phyloP scores from a whole-genome alignment of 1,284 basidiomycete species.

The Ceratorhiza oryzae-sativae region DNA sequence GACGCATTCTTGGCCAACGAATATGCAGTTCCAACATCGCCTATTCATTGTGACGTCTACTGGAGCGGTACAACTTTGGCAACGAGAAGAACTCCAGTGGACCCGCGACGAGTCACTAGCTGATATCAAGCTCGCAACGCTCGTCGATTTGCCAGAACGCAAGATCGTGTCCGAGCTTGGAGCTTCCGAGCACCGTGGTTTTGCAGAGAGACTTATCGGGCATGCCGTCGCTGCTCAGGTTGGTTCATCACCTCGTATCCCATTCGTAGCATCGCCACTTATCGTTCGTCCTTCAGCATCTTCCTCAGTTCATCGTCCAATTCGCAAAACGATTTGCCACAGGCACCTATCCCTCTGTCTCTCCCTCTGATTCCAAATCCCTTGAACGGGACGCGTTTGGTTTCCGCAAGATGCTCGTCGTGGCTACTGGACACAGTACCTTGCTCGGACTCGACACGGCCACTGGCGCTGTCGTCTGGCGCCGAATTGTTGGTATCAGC shows the following conservation, averaged over 20 bases:
- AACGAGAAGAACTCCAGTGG: constrained; percentile 72
- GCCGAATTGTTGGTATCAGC: constrained; percentile 55
- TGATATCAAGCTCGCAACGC: constrained; percentile 67
- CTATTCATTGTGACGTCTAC: constrained; percentile 75
- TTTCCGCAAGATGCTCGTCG: constrained; percentile 84
- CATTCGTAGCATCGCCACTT: not conserved
- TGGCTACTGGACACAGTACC: constrained; percentile 75
- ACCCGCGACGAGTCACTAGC: constrained; percentile 83
- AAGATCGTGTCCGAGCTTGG: constrained; percentile 57
- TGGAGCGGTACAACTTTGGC: constrained; percentile 81
- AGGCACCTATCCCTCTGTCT: constrained; percentile 67
- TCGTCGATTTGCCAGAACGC: constrained; percentile 81
- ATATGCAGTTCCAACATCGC: constrained; percentile 57
- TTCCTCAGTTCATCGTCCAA: constrained; percentile 72
- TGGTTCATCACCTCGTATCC: constrained; percentile 35
- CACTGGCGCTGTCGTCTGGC: constrained; percentile 80
- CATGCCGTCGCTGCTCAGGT: constrained; percentile 74
- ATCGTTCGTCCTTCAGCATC: constrained; percentile 56
- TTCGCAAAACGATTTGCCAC: constrained; percentile 78
- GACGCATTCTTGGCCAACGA: constrained; percentile 59
- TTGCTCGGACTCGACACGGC: constrained; percentile 83
- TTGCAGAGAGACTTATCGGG: constrained; percentile 62
- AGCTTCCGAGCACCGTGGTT: constrained; percentile 61
- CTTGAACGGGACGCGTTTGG: constrained; percentile 78
- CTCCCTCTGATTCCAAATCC: constrained; percentile 51